Base-by-base conservation (phyloP, 495 filamentous ascomycete genomes). In the Platismatia glauca region DNA sequence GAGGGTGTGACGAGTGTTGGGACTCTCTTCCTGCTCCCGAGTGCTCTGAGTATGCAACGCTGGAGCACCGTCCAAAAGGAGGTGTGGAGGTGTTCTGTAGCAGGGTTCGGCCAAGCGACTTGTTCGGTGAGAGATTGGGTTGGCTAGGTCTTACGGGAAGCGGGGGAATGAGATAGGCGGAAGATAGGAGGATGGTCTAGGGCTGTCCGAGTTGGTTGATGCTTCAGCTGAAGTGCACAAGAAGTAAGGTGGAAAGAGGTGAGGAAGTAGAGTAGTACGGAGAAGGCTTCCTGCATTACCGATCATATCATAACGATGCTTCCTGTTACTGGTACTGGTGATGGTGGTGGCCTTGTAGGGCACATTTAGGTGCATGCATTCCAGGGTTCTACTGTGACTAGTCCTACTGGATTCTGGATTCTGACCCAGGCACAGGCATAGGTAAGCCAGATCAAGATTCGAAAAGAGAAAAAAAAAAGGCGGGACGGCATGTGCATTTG, bases 371-470 rank as follows among this genome's bases (percentile, higher is more conserved):
- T 53, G 50, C 50, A 53, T 53, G 16, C 50, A 33, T 53, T 53
- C 50, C 50, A 53, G 29, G 27, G 4, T n/a, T n/a, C n/a, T n/a
- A n/a, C n/a, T n/a, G n/a, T n/a, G n/a, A n/a, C n/a, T n/a, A n/a
- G n/a, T n/a, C n/a, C n/a, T n/a, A n/a, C n/a, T n/a, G n/a, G n/a
- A n/a, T n/a, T n/a, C n/a, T n/a, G n/a, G n/a, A n/a, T n/a, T n/a
- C n/a, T n/a, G n/a, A n/a, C 34, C 37, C 18, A 44, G 60, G 53
- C 34, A 62, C 35, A 50, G 55, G 60, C 50, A 57, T 58, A 65
- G 63, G 58, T 43, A 58, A 8, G 12, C 4, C 63, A 62, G 53
- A 50, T 63, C 64, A 62, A 66, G 64, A 66, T 66, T 61, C 18
- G 5, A 35, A 35, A n/a, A n/a, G 7, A 15, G 9, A 20, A 43